These are phyloP conservation scores for Glarea lozoyensis DNA, from an alignment of 495 filamentous ascomycete species.

Conservation along the genomic window DNA sequence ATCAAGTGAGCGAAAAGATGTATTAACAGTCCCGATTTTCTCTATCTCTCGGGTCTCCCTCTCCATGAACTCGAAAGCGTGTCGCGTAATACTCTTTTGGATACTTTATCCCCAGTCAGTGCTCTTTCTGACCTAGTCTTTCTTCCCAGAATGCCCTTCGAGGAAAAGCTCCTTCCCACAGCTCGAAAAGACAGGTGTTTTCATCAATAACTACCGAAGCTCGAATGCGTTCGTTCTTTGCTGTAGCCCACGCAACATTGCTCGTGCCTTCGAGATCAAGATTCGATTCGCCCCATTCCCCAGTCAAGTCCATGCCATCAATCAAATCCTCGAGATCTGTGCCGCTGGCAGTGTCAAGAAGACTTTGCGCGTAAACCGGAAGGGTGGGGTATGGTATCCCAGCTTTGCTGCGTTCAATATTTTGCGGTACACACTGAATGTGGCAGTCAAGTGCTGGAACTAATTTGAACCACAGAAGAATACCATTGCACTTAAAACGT, in stretches of 20 bases:
- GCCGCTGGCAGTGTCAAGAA: conserved; percentile 26
- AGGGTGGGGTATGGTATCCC: conserved; percentile 30
- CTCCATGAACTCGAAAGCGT: conserved; percentile 1
- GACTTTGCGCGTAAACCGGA: conserved; percentile 27
- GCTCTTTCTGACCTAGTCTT: too few species aligned
- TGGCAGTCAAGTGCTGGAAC: conserved; percentile 26
- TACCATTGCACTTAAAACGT: conserved; percentile 5
- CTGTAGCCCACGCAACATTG: conserved; percentile 21
- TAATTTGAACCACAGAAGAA: conserved; percentile 19
- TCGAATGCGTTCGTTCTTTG: neutral
- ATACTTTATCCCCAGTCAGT: conserved; percentile 4
- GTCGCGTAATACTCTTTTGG: conserved; percentile 6
- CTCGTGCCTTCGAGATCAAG: conserved; percentile 27
- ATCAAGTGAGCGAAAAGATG: too few species aligned
- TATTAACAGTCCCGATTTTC: too few species aligned
- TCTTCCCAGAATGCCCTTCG: neutral
- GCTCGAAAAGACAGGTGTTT: neutral
- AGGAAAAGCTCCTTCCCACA: neutral
- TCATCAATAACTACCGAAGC: neutral
- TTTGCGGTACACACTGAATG: conserved; percentile 24
- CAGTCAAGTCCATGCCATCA: conserved; percentile 29
- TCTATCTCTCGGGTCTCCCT: conserved; percentile 4
- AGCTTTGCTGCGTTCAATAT: conserved; percentile 24
- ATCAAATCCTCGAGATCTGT: conserved; percentile 29
- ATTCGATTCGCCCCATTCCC: conserved; percentile 28